These are phyloP conservation scores for Mycena maculata DNA, from an alignment of 768 basidiomycete genomes.

Conservation along the genomic window DNA sequence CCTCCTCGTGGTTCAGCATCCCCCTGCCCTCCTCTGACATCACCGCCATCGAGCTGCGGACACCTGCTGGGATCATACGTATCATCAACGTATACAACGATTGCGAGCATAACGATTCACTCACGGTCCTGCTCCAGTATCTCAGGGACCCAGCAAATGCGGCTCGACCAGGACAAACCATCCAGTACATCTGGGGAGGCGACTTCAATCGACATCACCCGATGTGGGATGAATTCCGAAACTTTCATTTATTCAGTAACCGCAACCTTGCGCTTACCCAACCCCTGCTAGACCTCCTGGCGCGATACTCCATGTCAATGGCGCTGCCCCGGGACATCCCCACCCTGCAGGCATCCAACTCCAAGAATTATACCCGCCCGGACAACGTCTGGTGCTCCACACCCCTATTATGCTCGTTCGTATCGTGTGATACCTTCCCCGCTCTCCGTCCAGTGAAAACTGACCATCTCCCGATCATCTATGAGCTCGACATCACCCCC, in stretches of 20 bases:
- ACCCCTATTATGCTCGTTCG: no score
- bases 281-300: no score
- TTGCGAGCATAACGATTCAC: constrained; percentile 20
- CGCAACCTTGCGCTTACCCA: no score
- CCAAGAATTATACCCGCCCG: constrained; percentile 51
- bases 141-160: background rate
- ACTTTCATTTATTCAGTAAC: constrained; percentile 48
- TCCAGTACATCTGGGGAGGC: no score
- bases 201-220: constrained; percentile 52
- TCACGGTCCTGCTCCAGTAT: constrained; percentile 1
- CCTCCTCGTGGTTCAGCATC: background rate
- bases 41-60: constrained; percentile 36
- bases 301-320: no score
- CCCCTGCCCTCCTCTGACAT: no score
- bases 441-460: no score
- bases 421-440: no score
- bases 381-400: no score
- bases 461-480: no score
- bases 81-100: constrained; percentile 44
- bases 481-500: no score
- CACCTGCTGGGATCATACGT: constrained; percentile 26
- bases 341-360: constrained; percentile 43
- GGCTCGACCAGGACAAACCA: background rate
- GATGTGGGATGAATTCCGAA: constrained; percentile 50
- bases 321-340: no score